A percentile compares a stretch with the other conserved stretches of the same genome.
Evolutionary conservation across 441 rosid species (phyloP).

Genomic region (Populus hybrid): DNA sequence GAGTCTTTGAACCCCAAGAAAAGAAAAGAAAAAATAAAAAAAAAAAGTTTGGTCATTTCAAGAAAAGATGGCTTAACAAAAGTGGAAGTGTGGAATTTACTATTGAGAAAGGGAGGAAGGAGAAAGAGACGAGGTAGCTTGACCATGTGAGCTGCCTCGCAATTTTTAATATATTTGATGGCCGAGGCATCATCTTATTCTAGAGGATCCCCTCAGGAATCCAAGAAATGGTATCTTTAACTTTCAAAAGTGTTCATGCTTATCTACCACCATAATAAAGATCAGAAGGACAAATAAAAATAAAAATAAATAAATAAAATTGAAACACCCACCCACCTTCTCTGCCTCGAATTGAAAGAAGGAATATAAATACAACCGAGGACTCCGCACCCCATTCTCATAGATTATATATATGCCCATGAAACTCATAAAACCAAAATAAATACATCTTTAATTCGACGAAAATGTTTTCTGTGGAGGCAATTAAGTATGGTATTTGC

Average conservation of each 20-base stretch:
- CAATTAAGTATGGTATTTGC: neutral
- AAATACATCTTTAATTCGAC: neutral
- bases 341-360: no score
- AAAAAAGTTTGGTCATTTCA: slow-evolving; percentile 29
- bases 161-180: slow-evolving; percentile 4
- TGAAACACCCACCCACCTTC: no score
- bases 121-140: slow-evolving; percentile 16
- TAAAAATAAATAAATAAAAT: no score
- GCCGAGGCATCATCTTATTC: slow-evolving; percentile 23
- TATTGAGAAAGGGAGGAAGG: slow-evolving; percentile 1
- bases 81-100: slow-evolving; percentile 24
- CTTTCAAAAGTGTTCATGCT: slow-evolving; percentile 7
- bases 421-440: no score
- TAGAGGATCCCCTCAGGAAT: slow-evolving; percentile 28
- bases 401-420: neutral
- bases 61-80: neutral
- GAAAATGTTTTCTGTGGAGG: neutral
- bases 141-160: slow-evolving; percentile 11
- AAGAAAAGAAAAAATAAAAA: neutral
- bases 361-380: no score
- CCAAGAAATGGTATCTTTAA: slow-evolving; percentile 31
- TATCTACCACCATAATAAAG: neutral
- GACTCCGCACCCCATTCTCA: no score
- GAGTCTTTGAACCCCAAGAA: neutral
- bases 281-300: no score